Base-by-base conservation (phyloP, 2,329 filamentous ascomycete genomes). In the Alternaria sp. region DNA sequence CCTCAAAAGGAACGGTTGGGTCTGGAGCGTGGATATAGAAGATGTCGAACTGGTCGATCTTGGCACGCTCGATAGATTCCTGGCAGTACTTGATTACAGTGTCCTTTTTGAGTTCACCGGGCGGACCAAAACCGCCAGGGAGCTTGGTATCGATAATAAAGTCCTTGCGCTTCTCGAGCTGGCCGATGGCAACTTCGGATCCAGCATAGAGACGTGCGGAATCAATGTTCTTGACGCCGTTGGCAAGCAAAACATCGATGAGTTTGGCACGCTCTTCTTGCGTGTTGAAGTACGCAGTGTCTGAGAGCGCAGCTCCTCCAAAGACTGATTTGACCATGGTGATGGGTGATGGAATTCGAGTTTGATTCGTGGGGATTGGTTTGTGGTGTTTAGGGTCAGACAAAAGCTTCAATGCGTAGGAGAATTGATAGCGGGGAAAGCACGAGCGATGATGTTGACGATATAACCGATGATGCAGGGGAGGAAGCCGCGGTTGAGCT, bases 101-200 rank as follows among this genome's bases (percentile, higher is more conserved):
- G 6, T 78, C 80, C 57, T 79, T 81, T 21, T 66, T 75, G 12
- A 73, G 71, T 28, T 69, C 66, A 54, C 77, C 81, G 4, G 75
- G 69, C 3, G 55, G 61, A 10, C 52, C 43, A 49, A 69, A 69
- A 23, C 83, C 83, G 6, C 82, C 82, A 9, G 69, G 64, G 32
- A 80, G 74, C 65, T 86, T 85, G 51, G 83, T 85, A 71, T 84
- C 82, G 67, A 86, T 78, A 40, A 67, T 74, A 72, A 85, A 85
- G 32, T 76, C 69, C 2, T 80, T 75, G 32, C 78, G 77, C 13
- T 80, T 82, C 5, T 78, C 73, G 30, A 75, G 65, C 17, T 78
- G 61, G 52, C 84, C 83, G 0, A 86, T 77, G 15, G 77, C 70
- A 26, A 74, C 71, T 66, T 86, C 83, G 23, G 80, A 82, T 23